Percentiles rank a stretch among this genome's conserved stretches.
phyloP scores from a whole-genome alignment of 495 filamentous ascomycete genomes.

The Elasticomyces elasticus region DNA sequence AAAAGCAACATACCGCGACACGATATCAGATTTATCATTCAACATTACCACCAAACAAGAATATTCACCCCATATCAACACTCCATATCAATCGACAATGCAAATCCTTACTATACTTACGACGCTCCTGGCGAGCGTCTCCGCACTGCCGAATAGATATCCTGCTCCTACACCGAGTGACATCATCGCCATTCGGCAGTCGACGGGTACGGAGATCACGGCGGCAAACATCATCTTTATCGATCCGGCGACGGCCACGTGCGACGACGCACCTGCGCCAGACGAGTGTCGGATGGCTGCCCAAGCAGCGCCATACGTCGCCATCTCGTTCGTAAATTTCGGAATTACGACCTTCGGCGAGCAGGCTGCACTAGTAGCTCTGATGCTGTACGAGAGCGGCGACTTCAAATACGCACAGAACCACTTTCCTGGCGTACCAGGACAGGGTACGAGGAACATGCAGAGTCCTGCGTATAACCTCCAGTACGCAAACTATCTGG shows the following conservation, averaged over 20 bases:
- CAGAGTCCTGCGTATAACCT: constrained; percentile 51
- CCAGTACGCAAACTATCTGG: constrained; percentile 43
- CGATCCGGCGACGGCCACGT: constrained; percentile 39
- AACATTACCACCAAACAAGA: background rate
- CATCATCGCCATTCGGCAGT: no score
- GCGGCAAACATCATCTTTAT: constrained; percentile 42
- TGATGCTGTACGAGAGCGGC: constrained; percentile 49
- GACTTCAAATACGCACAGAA: constrained; percentile 37
- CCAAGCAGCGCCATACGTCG: constrained; percentile 50
- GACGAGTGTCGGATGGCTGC: constrained; percentile 59
- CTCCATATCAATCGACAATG: background rate
- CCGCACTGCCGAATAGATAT: background rate
- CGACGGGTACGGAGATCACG: no score
- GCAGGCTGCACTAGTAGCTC: constrained; percentile 29
- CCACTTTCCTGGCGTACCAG: constrained; percentile 40
- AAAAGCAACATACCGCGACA: no score
- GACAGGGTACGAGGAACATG: constrained; percentile 81
- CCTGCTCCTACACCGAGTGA: no score
- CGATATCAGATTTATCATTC: no score
- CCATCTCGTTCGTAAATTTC: constrained; percentile 47
- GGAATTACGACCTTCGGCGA: constrained; percentile 32
- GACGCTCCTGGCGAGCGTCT: background rate
- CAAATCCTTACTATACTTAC: background rate
- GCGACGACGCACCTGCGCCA: constrained; percentile 26
- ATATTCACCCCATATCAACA: background rate